Conservation (phyloP, 768 basidiomycete species). For the Pluteus cervinus region DNA sequence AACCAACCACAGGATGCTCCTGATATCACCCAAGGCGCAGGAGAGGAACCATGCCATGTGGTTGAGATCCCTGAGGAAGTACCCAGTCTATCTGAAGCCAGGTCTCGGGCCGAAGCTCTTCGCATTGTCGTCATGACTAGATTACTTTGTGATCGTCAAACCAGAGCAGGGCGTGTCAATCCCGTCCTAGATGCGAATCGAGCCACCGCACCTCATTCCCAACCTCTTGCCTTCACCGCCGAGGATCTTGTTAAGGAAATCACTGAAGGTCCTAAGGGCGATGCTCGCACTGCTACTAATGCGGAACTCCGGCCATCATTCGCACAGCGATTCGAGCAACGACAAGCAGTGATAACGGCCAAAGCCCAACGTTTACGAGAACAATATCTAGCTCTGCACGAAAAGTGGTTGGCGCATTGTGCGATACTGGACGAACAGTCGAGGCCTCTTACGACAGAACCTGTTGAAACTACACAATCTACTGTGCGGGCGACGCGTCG, state of each 20-base stretch:
- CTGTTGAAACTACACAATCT: constrained; percentile 30
- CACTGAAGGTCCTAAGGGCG: constrained; percentile 26
- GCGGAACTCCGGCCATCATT: constrained; percentile 40
- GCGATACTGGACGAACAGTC: constrained; percentile 57
- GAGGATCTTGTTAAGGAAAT: constrained; percentile 45
- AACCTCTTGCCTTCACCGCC: no score
- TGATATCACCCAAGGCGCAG: not conserved
- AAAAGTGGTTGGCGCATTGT: constrained; percentile 71
- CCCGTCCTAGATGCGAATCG: constrained; percentile 60
- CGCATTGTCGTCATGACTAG: constrained; percentile 59
- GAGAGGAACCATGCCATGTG: no score
- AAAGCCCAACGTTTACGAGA: constrained; percentile 53
- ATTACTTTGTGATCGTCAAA: constrained; percentile 51
- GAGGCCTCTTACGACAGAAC: constrained; percentile 35
- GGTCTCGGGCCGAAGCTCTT: constrained; percentile 52
- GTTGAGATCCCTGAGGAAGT: no score
- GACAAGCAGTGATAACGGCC: constrained; percentile 40
- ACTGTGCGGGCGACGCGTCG: constrained; percentile 66
- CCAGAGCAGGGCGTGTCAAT: constrained; percentile 54
- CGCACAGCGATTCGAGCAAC: constrained; percentile 46
- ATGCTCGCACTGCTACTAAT: constrained; percentile 31
- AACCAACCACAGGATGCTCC: no score
- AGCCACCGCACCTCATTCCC: constrained; percentile 21
- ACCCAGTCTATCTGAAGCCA: constrained; percentile 32
- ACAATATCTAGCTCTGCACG: constrained; percentile 66